Evolutionary conservation across 257 asterid genomes (phyloP), one percentile per base, ranked within the genome.

Genomic region (Solanum pimpinellifolium): DNA sequence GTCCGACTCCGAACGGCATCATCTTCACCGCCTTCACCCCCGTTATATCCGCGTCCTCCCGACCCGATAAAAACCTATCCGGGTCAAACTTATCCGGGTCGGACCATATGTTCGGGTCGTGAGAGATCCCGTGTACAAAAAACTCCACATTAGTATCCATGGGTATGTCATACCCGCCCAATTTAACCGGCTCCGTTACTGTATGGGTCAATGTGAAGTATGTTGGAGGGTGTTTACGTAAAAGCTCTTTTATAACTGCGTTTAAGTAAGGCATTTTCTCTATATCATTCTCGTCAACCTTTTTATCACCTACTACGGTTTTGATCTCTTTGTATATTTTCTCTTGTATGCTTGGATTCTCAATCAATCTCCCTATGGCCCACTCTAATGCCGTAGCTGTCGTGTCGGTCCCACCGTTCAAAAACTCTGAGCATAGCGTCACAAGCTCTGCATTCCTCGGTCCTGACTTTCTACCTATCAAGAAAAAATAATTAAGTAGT

Each of bases 391-490:
- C 97, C 7, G 98, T 94, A 27, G 92, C 99, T 7, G 98, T 96
- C 1, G 99, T 96, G 93, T 95, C 99, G 3, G 99, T 96, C 9
- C 99, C 99, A 12, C 99, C 99, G 35, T 95, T 96, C 29, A 96
- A 44, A 86, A 96, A 93, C 88, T 96, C 99, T 0, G 99, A 96
- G 35, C 95, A 92, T 3, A 96, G 91, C 2, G 98, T 94, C 0
- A 96, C 98, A 41, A 96, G 88, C 37, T 95, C 99, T 1, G 93
- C 83, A 37, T 93, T 86, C 0, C 95, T 86, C 0, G 98, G 99
- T 0, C 88, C 77, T 0, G 99, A 92, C 68, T 93, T 92, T 39
- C 98, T 84, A 7, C 85, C 85, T 80, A 29, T 49, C 2, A 35
- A 49, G 12, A 10, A 27, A 29, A 29, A 27, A 33, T 7, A 29